Base-by-base conservation (phyloP, 2,329 filamentous ascomycete species). In the Arthrobotrys megalospora region DNA sequence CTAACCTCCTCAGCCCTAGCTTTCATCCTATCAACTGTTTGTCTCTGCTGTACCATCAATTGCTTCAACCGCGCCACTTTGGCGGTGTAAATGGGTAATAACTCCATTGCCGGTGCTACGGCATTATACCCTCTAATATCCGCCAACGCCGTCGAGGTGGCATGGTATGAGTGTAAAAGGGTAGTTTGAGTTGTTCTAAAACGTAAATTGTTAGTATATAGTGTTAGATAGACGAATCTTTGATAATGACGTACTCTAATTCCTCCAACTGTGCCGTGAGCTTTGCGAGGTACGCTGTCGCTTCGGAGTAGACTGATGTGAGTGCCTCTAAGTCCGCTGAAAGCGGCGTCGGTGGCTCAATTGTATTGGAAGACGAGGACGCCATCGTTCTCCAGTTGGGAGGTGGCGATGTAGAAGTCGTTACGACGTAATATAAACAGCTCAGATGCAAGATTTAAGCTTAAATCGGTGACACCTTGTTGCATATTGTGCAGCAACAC, bases 21-120 rank as follows among this genome's bases (percentile, higher is more conserved):
- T n/a, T 48, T 70, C 73, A 78, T 70, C 24, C 48, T 70, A n/a
- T 78, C 73, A 52, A 78, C 66, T 45, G 70, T 53, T 8, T 60
- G 11, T 6, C 60, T 52, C 47, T 78, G 73, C 34, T 60, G 62
- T 55, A 32, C 24, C 73, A 78, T 78, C 21, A 78, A 19, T 38
- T 70, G 60, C 43, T 72, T 78, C 32, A 78, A 45, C 14, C 67
- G 60, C 11, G 73, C 45, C 6, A 63, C 45, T 64, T 71, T 78
- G 1, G 73, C 62, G 2, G 67, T 66, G 43, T 78, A 78, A 8
- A 47, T 34, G 0, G 73, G 73, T 16, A 78, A n/a, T 21, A 67
- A 21, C 16, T 78, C 73, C 66, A 78, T 71, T 41, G 41, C 53
- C 24, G 73, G 67, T 12, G 73, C 50, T 19, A 78, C 73, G 28